Evolutionary conservation across 331 rosid species (phyloP).

Genomic region (Arachis monticola): DNA sequence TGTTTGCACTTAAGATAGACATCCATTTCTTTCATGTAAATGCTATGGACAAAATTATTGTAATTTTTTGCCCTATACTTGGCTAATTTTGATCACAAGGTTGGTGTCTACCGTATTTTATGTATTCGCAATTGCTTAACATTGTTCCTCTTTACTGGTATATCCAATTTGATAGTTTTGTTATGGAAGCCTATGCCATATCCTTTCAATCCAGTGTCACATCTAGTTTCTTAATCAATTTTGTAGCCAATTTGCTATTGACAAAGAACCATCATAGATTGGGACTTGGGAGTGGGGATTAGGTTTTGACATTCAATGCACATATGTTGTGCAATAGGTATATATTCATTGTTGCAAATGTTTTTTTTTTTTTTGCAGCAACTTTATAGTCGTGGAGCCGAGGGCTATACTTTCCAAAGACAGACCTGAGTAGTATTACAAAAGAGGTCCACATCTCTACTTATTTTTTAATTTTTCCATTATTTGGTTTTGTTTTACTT

Average conservation of each 20-base stretch:
- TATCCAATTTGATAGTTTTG: conserved; percentile 8
- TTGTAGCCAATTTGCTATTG: conserved; percentile 29
- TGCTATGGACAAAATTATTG: not conserved
- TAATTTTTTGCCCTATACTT: not conserved
- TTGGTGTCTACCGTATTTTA: not conserved
- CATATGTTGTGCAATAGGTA: conserved; percentile 1
- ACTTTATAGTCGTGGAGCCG: conserved; percentile 65
- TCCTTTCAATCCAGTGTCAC: not conserved
- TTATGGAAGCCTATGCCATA: not conserved
- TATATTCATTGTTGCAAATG: conserved; percentile 14
- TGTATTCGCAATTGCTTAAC: conserved; percentile 14
- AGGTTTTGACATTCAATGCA: not conserved
- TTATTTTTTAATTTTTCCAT: conserved; percentile 14
- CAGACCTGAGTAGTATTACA: conserved; percentile 55
- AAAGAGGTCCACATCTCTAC: conserved; percentile 66
- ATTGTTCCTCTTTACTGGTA: conserved; percentile 1
- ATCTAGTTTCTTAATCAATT: conserved; percentile 28
- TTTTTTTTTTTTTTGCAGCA: conserved; percentile 59
- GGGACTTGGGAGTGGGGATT: not conserved
- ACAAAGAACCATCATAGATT: conserved; percentile 10
- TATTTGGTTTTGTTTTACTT: conserved; percentile 1
- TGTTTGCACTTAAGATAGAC: not conserved
- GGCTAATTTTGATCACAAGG: conserved; percentile 17
- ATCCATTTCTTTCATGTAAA: not conserved
- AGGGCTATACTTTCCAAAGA: conserved; percentile 71